Evolutionary conservation across 225 moss, liverwort and hornwort genomes (phyloP), one percentile per base, ranked within the genome.

Genomic region (Anthoceros angustus): DNA sequence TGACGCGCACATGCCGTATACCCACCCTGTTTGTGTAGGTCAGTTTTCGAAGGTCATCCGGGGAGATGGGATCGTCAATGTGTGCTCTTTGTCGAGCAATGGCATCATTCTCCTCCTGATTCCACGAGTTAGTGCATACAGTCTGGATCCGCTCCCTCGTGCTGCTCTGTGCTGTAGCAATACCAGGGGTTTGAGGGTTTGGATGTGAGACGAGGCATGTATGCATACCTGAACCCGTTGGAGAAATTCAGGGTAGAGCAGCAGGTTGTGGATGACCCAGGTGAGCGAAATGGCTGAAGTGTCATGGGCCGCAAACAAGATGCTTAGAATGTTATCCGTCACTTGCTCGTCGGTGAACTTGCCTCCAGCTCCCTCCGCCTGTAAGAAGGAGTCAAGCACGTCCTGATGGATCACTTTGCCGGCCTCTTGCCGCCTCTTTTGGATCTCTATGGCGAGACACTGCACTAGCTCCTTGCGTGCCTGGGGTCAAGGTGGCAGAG

Each of bases 231-330:
- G 11, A 16, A 46, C 45, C 6, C 5, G 11, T 46, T 46, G 12
- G 45, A 46, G 45, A 16, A 46, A 1, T 46, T 46, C 45, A 16
- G 45, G 45, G 16, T 46, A 46, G 45, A 46, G 45, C 45, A 46
- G 45, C 69, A 72, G 68, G 69, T 39, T 66, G 21, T 72, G 71
- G 46, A 78, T 50, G 0, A 74, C 66, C 72, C 61, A 66, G 0
- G 78, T 74, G 32, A 78, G 25, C 18, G 68, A 9, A 42, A 62
- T 63, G 12, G 74, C 72, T 5, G 69, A 68, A 5, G 63, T 66
- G n/a, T 78, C 69, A 43, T 74, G 78, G 12, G 49, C 63, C 3
- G 66, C 74, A 0, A 67, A 69, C 25, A 72, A 66, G 42, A 78
- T 40, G 8, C 40, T 74, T 12, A 78, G 43, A n/a, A 72, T 5